Conservation (phyloP, 1,139 yeast genomes). For the Yamadazyma jaroonii region DNA sequence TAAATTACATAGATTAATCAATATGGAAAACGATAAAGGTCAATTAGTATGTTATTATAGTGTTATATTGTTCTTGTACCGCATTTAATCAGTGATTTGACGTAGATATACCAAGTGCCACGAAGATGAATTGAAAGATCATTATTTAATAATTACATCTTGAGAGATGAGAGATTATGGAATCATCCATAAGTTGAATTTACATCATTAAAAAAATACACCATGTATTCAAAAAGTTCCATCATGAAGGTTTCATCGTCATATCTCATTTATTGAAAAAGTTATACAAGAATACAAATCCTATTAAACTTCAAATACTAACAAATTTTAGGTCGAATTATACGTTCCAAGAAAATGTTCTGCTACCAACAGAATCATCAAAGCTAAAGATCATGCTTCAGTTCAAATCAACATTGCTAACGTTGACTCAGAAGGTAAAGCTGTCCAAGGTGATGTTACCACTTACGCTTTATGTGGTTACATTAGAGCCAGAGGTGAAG, state of each 20-base stretch:
- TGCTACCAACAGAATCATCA: constrained; percentile 99
- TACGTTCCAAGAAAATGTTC: constrained; percentile 99
- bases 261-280: too few relatives aligned
- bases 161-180: too few relatives aligned
- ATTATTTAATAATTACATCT: too few relatives aligned
- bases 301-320: constrained; percentile 24
- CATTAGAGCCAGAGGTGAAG: constrained; percentile 79
- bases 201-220: too few relatives aligned
- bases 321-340: constrained; percentile 83
- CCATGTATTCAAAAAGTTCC: too few relatives aligned
- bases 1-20: constrained; percentile 33
- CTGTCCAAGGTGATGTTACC: constrained; percentile 86
- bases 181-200: too few relatives aligned
- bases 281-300: too few relatives aligned
- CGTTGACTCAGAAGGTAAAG: constrained; percentile 91
- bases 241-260: too few relatives aligned
- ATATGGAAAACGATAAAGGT: constrained; percentile 99
- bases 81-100: too few relatives aligned
- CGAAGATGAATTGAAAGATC: too few relatives aligned
- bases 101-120: too few relatives aligned
- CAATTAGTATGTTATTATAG: constrained; percentile 77
- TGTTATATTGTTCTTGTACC: too few relatives aligned
- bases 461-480: constrained; percentile 97
- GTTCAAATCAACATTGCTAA: constrained; percentile 70
- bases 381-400: constrained; percentile 99